Evolutionary conservation across 108 stramenopile species (phyloP), one percentile per base, ranked within the genome.

Genomic region (Nitzschia putrida): DNA sequence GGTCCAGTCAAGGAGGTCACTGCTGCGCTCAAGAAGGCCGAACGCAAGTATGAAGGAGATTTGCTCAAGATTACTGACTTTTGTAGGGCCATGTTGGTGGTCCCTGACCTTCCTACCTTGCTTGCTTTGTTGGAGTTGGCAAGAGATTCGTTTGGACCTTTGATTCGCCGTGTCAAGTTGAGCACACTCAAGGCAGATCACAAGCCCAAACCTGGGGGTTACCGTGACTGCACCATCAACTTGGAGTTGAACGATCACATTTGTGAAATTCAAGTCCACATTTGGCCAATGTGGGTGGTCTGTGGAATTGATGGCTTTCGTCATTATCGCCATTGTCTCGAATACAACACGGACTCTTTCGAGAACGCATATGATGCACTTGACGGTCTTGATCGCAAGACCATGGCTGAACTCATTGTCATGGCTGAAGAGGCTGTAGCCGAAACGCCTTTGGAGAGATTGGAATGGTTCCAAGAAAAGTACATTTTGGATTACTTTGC

Each of bases 391-490:
- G 92, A 94, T 67, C 83, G 92, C 64, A 94, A 94, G 83, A 90
- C 89, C 14, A 80, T 88, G 85, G 92, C 92, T 2, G 92, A 94
- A 76, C 66, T 94, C 25, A 89, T 94, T 73, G 88, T 91, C 61
- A 94, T 94, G 92, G 84, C 92, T 2, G 92, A 94, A 78, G 92
- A 94, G 63, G 92, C 92, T 1, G 92, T 94, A 2, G 89, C 90
- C 1, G 89, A 82, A 18, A 94, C 87, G 59, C 92, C 92, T 0
- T 66, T 94, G 67, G 90, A 89, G 11, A 85, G 77, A n/a, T 74
- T 94, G 60, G 92, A 94, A 57, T 94, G 92, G 92, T 89, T 89
- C 69, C 92, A 94, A 39, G 92, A 94, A 66, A 91, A 94, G 74
- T 87, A 72, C 53, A 94, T 94, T 52, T 53, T 94, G 64, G 92